Evolutionary conservation across 2,329 filamentous ascomycete genomes (phyloP), one percentile per base, ranked within the genome.

Genomic region (Leptoxyphium fumago): DNA sequence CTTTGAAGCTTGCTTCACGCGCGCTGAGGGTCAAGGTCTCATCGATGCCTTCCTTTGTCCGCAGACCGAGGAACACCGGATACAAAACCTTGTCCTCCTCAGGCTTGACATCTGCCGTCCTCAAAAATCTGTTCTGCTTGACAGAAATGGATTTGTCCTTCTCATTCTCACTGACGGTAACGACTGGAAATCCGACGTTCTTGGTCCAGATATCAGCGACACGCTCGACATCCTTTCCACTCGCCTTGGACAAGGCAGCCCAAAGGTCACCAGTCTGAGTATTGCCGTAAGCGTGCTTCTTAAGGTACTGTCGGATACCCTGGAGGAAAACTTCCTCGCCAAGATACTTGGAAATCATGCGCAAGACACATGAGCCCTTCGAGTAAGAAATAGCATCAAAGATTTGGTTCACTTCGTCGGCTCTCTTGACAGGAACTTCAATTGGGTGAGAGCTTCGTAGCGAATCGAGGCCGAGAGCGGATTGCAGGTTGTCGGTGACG

Each of bases 151-250:
- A 80, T 47, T 76, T 81, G 40, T 80, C 73, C 21, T 72, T 69
- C 45, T 79, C 71, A 46, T 83, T 77, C 62, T 89, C 84, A 0
- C 82, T 84, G 26, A 96, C 87, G 7, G 82, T 82, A 39, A 96
- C 75, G 34, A 96, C 88, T 1, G 89, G 89, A 66, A 82, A 95
- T 43, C 89, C 89, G 45, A 96, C 83, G 56, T 94, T 82, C 73
- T 94, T 95, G 42, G 89, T 96, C 89, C 89, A 96, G 52, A 89
- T 85, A 44, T 87, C 82, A 80, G 95, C 95, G 45, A 95, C 82
- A 48, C 84, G 76, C 56, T 86, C 79, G 13, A 96, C 82, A 42
- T 88, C 82, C 67, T 95, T 94, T 48, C 88, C 88, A 58, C 87
- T 94, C 14, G 86, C 89, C 49, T 88, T 80, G 48, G 80, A 82